Percentiles rank a stretch among this genome's conserved stretches.
These are phyloP conservation scores for Mycena crocata DNA, from an alignment of 768 basidiomycete species.

Conservation along the genomic window DNA sequence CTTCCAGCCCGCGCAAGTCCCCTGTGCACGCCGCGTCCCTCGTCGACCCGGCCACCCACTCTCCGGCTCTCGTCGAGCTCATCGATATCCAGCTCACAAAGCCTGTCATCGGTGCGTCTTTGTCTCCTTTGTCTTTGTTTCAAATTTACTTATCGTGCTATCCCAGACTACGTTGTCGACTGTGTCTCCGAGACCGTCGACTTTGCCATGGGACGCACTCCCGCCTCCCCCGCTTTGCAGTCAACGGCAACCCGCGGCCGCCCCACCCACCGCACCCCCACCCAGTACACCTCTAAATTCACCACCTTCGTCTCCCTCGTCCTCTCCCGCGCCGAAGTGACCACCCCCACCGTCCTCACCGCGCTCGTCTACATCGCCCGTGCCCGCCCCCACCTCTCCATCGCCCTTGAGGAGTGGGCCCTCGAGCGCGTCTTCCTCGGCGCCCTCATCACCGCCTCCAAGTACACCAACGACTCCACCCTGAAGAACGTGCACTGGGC, in stretches of 20 bases:
- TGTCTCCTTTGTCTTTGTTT: not conserved
- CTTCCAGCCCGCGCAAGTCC: slow-evolving; percentile 3
- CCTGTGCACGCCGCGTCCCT: slow-evolving; percentile 4
- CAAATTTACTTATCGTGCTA: too few relatives aligned
- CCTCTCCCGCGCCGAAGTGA: slow-evolving; percentile 18
- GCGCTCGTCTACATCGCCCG: slow-evolving; percentile 20
- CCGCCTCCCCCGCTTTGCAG: not conserved
- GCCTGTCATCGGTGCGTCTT: slow-evolving; percentile 18
- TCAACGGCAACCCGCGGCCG: not conserved
- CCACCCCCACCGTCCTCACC: slow-evolving; percentile 5
- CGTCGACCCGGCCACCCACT: slow-evolving; percentile 15
- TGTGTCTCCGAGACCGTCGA: slow-evolving; percentile 10
- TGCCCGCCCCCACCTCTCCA: slow-evolving; percentile 11
- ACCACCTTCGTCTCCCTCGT: slow-evolving; percentile 7
- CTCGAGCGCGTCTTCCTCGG: slow-evolving; percentile 24
- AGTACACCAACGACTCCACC: slow-evolving; percentile 17
- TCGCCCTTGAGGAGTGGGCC: slow-evolving; percentile 16
- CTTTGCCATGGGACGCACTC: not conserved
- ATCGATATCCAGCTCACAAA: slow-evolving; percentile 12
- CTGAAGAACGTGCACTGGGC: slow-evolving; percentile 21
- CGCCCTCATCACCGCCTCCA: slow-evolving; percentile 16
- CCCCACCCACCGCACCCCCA: not conserved
- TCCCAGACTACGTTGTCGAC: slow-evolving; percentile 17
- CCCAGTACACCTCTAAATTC: not conserved
- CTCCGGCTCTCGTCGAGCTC: slow-evolving; percentile 16